A percentile compares a stretch with the other conserved stretches of the same genome.
Evolutionary conservation across 2,329 filamentous ascomycete genomes (phyloP).

Genomic region (Trichoderma oligosporum): DNA sequence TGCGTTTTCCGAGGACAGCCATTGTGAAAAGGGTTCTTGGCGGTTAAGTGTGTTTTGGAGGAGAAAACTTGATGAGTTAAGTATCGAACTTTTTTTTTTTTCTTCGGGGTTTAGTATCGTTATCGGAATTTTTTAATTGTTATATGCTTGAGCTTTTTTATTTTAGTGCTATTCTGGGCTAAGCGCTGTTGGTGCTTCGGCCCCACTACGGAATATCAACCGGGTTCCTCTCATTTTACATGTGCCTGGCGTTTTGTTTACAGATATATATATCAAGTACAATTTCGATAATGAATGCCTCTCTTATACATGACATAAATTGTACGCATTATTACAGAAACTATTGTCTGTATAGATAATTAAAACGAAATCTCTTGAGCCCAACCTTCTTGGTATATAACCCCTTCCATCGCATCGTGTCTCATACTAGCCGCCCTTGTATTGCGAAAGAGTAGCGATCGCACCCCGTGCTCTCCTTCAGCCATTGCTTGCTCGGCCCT

Average conservation of each 20-base stretch:
- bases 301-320: no score
- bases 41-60: neutral
- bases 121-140: neutral
- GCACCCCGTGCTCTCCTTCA: neutral
- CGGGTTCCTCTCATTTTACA: no score
- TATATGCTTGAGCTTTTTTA: neutral
- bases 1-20: constrained; percentile 50
- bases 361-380: neutral
- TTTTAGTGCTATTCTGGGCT: neutral
- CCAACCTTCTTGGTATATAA: neutral
- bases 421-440: neutral
- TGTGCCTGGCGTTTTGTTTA: no score
- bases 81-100: constrained; percentile 12
- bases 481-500: neutral
- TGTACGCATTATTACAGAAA: no score
- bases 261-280: no score
- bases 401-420: neutral
- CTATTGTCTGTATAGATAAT: no score
- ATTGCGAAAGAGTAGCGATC: neutral
- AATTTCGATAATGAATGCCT: no score
- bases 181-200: neutral
- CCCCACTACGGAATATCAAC: neutral
- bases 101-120: no score
- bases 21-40: constrained; percentile 28
- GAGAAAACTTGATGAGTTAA: neutral